Evolutionary conservation across 2,329 filamentous ascomycete genomes (phyloP).

Genomic region (Berkeleyomyces basicola): DNA sequence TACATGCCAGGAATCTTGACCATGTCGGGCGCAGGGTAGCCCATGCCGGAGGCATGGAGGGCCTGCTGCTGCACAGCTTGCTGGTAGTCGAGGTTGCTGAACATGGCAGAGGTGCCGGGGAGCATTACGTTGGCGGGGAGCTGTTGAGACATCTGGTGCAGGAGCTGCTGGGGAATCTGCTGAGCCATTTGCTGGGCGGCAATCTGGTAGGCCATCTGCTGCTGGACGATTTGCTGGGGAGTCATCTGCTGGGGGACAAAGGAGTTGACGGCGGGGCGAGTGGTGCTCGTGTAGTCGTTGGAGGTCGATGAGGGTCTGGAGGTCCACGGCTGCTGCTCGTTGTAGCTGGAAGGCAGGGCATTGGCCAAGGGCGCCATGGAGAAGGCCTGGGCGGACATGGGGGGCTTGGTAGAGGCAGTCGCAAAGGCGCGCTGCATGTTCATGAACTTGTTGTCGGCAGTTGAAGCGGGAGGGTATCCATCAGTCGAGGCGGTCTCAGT

Average conservation of each 20-base stretch:
- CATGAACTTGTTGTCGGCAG: not conserved
- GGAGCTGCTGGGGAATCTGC: not conserved
- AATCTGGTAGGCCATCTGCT: slow-evolving; percentile 1
- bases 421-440: not conserved
- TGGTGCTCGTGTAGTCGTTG: not conserved
- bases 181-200: not conserved
- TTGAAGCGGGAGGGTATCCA: not conserved
- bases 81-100: not conserved
- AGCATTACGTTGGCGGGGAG: not conserved
- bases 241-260: not conserved
- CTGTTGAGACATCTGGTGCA: not conserved
- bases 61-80: not conserved
- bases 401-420: not conserved
- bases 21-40: not conserved
- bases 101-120: not conserved
- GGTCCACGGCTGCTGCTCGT: not conserved
- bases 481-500: not conserved
- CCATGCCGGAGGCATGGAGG: not conserved
- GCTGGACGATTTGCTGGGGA: not conserved
- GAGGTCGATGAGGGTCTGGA: not conserved
- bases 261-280: not conserved
- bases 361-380: not conserved
- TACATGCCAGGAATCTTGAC: not conserved
- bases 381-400: not conserved
- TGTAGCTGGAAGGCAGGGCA: not conserved